Conservation (phyloP, 768 basidiomycete species). For the Auricularia sp. region DNA sequence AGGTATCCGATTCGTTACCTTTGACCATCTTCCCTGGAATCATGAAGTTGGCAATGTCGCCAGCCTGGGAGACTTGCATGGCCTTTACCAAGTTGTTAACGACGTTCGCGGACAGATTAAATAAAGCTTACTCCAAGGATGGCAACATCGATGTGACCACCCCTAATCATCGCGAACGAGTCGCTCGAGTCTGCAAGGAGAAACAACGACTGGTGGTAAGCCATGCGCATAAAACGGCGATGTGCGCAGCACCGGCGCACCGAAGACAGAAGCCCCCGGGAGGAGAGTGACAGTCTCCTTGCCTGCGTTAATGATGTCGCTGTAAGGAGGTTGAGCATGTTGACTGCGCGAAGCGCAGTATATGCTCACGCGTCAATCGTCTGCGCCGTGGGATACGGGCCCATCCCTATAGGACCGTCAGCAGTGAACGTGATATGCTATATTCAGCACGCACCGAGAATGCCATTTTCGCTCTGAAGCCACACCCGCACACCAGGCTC, state of each 20-base stretch:
- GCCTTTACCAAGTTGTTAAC: conserved; percentile 37
- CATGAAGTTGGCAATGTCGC: conserved; percentile 98
- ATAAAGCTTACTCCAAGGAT: conserved; percentile 69
- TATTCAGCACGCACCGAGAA: conserved; percentile 57
- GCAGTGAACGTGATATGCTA: not conserved
- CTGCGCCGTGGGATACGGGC: conserved; percentile 73
- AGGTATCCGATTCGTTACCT: conserved; percentile 28
- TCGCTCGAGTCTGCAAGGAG: conserved; percentile 64
- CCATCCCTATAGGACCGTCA: conserved; percentile 14
- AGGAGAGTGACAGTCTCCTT: conserved; percentile 91
- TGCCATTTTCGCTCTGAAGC: conserved; percentile 87
- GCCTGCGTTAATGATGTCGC: conserved; percentile 89
- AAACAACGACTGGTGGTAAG: not conserved
- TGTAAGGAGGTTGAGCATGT: conserved; percentile 19
- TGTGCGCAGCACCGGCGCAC: conserved; percentile 25
- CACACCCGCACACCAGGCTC: conserved; percentile 70
- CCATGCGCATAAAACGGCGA: not conserved
- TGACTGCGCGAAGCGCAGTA: not conserved
- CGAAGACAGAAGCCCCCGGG: conserved; percentile 87
- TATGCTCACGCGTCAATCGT: conserved; percentile 66
- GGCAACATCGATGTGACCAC: conserved; percentile 88
- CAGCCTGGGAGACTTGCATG: conserved; percentile 89
- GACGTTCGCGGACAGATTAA: not conserved
- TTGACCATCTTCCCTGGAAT: conserved; percentile 90
- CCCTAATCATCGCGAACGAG: conserved; percentile 96